phyloP scores from a whole-genome alignment of 2,329 filamentous ascomycete genomes.

The Xylariaceae sp. region DNA sequence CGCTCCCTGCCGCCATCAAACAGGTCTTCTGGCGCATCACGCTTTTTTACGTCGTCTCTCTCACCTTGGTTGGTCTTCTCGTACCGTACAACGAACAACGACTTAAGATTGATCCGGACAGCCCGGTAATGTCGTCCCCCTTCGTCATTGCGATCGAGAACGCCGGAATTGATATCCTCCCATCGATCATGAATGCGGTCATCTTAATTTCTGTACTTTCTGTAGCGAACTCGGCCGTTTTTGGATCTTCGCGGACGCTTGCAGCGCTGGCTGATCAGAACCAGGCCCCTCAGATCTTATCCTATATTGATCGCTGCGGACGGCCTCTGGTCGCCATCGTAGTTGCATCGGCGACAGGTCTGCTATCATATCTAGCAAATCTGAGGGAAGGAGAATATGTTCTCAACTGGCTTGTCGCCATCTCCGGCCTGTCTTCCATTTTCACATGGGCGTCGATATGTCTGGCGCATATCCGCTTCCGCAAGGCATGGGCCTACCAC shows the following conservation, averaged over 20 bases:
- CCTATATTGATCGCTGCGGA: constrained; percentile 77
- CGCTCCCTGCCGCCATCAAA: constrained; percentile 80
- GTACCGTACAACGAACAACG: constrained; percentile 65
- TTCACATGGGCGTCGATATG: constrained; percentile 85
- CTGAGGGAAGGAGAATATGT: constrained; percentile 54
- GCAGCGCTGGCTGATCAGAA: constrained; percentile 84
- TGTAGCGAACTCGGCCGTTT: constrained; percentile 87
- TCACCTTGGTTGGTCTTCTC: constrained; percentile 74
- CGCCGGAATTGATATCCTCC: constrained; percentile 73
- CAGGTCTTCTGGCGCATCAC: constrained; percentile 94
- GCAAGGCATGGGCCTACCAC: constrained; percentile 65
- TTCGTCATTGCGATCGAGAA: constrained; percentile 88
- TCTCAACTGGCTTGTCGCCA: constrained; percentile 74
- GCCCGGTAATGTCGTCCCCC: constrained; percentile 70
- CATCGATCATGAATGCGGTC: constrained; percentile 90
- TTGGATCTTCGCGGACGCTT: constrained; percentile 84
- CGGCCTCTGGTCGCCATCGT: constrained; percentile 71
- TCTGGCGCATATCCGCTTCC: constrained; percentile 88
- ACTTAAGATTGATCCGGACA: constrained; percentile 54
- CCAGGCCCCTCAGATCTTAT: constrained; percentile 71
- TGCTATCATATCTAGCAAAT: constrained; percentile 73
- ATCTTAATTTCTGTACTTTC: constrained; percentile 87
- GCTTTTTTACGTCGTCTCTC: constrained; percentile 81
- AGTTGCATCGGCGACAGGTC: constrained; percentile 61
- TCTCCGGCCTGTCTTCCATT: constrained; percentile 67